Percentiles rank a stretch among this genome's conserved stretches.
phyloP scores from a whole-genome alignment of 2,329 filamentous ascomycete species.

The Colletotrichum filicis region DNA sequence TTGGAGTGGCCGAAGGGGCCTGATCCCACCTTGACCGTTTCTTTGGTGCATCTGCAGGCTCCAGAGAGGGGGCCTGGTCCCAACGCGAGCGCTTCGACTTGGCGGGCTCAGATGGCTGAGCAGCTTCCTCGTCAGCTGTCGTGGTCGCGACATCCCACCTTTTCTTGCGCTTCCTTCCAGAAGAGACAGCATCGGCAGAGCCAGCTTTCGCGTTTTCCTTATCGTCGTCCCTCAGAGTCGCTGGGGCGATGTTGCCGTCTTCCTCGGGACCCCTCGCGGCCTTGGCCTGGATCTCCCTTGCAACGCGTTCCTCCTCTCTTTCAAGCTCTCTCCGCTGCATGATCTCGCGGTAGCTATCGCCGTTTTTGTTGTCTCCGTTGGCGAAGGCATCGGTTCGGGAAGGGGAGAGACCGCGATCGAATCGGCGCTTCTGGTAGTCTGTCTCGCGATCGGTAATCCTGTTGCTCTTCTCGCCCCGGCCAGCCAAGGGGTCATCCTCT shows the following conservation, averaged over 20 bases:
- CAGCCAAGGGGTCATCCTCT: constrained; percentile 89
- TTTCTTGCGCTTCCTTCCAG: constrained; percentile 87
- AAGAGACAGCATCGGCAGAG: constrained; percentile 70
- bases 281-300: constrained; percentile 82
- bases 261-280: constrained; percentile 68
- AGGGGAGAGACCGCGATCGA: constrained; percentile 87
- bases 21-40: constrained; percentile 93
- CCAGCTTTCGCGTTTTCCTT: constrained; percentile 80
- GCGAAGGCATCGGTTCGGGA: constrained; percentile 88
- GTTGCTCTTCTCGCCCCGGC: constrained; percentile 85
- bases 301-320: constrained; percentile 90
- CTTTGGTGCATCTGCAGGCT: constrained; percentile 70
- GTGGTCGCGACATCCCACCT: constrained; percentile 87
- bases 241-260: constrained; percentile 69
- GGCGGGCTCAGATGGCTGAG: constrained; percentile 61
- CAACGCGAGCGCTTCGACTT: constrained; percentile 85
- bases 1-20: constrained; percentile 82
- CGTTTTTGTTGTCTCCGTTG: constrained; percentile 76
- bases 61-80: constrained; percentile 80
- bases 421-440: constrained; percentile 96
- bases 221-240: constrained; percentile 79
- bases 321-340: constrained; percentile 94
- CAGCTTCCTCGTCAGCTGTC: constrained; percentile 60
- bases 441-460: constrained; percentile 94
- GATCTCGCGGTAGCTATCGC: constrained; percentile 85